These are phyloP conservation scores for Tylopilus sp. DNA, from an alignment of 1,284 basidiomycete species.

Conservation along the genomic window DNA sequence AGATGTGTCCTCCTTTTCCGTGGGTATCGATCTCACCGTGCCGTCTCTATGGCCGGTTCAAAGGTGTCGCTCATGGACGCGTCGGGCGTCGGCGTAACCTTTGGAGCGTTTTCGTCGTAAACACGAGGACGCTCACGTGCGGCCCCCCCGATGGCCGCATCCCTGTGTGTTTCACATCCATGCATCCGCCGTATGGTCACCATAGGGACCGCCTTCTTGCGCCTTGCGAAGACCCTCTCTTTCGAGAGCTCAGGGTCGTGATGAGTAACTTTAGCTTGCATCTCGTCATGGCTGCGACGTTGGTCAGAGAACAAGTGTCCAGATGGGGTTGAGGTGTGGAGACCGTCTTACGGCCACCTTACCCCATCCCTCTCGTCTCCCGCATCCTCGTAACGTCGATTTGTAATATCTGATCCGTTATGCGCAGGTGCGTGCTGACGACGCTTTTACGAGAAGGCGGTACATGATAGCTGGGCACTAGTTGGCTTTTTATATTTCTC, in stretches of 20 bases:
- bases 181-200: background rate
- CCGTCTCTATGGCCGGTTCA: background rate
- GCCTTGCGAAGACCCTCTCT: background rate
- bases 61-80: background rate
- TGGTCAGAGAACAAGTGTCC: background rate
- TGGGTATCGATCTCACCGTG: background rate
- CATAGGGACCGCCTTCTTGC: background rate
- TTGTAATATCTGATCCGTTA: background rate
- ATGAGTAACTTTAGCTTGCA: slow-evolving; percentile 30
- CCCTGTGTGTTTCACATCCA: no score
- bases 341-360: background rate
- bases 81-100: background rate
- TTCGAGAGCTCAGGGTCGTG: background rate
- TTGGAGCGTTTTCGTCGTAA: background rate
- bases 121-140: no score
- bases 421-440: background rate
- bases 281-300: background rate
- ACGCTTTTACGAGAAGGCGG: no score
- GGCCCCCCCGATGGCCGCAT: no score
- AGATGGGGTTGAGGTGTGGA: background rate
- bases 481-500: no score
- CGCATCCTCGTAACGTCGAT: background rate
- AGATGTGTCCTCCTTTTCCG: background rate
- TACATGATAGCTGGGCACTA: no score
- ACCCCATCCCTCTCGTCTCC: background rate